phyloP scores from a whole-genome alignment of 1,284 basidiomycete genomes.

The Rhodotorula sp. region DNA sequence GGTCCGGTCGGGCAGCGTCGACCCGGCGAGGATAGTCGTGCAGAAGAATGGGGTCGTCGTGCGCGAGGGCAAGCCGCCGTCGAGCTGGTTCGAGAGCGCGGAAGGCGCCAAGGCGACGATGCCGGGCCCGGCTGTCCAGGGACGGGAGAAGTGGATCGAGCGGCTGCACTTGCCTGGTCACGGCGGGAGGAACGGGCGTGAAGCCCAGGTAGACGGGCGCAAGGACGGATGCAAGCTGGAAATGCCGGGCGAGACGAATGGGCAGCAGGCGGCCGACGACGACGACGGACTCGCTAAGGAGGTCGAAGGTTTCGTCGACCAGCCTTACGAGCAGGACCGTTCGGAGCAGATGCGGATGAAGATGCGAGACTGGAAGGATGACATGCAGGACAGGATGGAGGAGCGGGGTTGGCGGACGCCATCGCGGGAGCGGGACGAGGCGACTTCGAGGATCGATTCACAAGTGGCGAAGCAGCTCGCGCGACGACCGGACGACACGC shows the following conservation, averaged over 20 bases:
- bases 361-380: not conserved
- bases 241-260: not conserved
- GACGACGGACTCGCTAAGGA: not conserved
- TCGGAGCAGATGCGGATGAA: conserved; percentile 4
- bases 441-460: not conserved
- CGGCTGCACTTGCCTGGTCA: not conserved
- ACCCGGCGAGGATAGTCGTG: conserved; percentile 10
- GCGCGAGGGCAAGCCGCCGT: conserved; percentile 3
- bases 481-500: not conserved
- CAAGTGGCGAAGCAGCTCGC: conserved; percentile 2
- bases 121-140: not conserved
- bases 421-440: not conserved
- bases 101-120: too few species aligned
- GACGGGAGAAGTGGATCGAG: not conserved
- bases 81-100: not conserved
- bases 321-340: conserved; percentile 17
- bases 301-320: conserved; percentile 25
- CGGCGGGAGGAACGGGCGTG: not conserved
- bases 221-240: not conserved
- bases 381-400: conserved; percentile 4
- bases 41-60: conserved; percentile 7
- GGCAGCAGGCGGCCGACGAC: not conserved
- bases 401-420: not conserved
- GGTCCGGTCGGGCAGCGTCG: conserved; percentile 5
- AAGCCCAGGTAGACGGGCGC: too few species aligned